Evolutionary conservation across 2,329 filamentous ascomycete genomes (phyloP).

Genomic region (Ceratocystis huliohia): DNA sequence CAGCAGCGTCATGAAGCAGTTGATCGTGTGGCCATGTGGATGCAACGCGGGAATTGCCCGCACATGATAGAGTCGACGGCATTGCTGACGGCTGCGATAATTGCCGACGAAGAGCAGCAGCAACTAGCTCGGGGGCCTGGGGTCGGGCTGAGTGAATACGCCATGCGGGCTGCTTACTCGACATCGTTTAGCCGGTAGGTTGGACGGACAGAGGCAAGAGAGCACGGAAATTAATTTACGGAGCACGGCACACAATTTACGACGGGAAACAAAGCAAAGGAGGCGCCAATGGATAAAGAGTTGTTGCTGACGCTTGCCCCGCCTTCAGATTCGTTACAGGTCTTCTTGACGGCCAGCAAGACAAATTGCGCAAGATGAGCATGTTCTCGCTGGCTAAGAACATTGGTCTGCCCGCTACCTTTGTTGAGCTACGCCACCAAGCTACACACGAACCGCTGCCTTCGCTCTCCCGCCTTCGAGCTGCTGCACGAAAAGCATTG

Average conservation of each 20-base stretch:
- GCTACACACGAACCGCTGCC: conserved; percentile 83
- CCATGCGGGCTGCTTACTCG: conserved; percentile 56
- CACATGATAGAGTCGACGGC: conserved; percentile 71
- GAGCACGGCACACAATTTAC: too few species aligned
- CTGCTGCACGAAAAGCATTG: conserved; percentile 56
- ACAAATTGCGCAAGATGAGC: conserved; percentile 52
- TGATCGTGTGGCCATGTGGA: conserved; percentile 52
- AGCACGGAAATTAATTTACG: not conserved
- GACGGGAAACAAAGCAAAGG: not conserved
- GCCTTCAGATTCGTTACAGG: conserved; percentile 60
- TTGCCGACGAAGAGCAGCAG: conserved; percentile 43
- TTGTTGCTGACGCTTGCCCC: not conserved
- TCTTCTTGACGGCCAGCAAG: conserved; percentile 60
- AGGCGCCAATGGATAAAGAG: not conserved
- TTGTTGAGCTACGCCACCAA: conserved; percentile 82
- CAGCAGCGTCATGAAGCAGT: conserved; percentile 34
- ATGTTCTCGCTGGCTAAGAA: conserved; percentile 61
- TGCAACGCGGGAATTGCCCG: conserved; percentile 60
- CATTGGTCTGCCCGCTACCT: conserved; percentile 58
- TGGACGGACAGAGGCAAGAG: not conserved
- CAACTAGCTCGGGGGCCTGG: conserved; percentile 16
- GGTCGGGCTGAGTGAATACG: conserved; percentile 40
- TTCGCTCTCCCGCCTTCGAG: conserved; percentile 57
- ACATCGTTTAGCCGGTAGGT: conserved; percentile 61
- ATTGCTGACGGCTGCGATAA: conserved; percentile 54